Base-by-base conservation (phyloP, 768 basidiomycete genomes). In the Podaxis sp. region DNA sequence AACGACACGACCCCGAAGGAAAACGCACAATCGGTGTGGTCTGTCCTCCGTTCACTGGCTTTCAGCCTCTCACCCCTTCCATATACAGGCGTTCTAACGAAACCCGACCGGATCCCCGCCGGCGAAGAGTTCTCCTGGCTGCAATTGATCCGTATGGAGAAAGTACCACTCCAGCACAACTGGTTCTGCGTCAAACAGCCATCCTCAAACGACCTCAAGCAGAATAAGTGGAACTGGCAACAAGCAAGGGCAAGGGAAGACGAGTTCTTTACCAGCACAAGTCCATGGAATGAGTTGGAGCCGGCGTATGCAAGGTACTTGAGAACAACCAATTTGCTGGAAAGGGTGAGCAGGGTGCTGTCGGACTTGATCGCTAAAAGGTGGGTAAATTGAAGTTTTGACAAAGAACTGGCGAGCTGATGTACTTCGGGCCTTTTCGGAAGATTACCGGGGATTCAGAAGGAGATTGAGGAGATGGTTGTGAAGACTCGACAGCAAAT, bases 11-110 rank as follows among this genome's bases (percentile, higher is more conserved):
- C 64, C 84, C 86, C 0, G 74, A 83, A 0, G 89, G 90, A 0
- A 80, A 78, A 55, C 80, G 89, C 3, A 93, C 90, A 0, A 87
- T 92, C 15, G 90, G 91, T 89, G 64, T 13, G 80, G n/a, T 26
- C 57, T 24, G 0, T 37, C 2, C 8, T 22, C n/a, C 36, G 12
- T 40, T 26, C 49, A 12, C 36, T 37, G 15, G 24, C 40, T 22
- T 3, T 13, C n/a, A 20, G 24, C 7, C 7, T 22, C 30, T 44
- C 12, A 36, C 7, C 24, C n/a, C 20, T n/a, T 37, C 20, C 30
- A 3, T 6, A 13, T 36, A 41, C 13, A 90, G 89, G 88, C 54
- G 87, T 90, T 17, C 78, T 90, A 22, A 93, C 89, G 0, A 91
- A 93, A 65, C 88, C 88, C 0, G 90, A 90, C 65, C 83, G 86